Evolutionary conservation across 306 rosid genomes (phyloP), one percentile per base, ranked within the genome.

Genomic region (Hylodesmum podocarpum): DNA sequence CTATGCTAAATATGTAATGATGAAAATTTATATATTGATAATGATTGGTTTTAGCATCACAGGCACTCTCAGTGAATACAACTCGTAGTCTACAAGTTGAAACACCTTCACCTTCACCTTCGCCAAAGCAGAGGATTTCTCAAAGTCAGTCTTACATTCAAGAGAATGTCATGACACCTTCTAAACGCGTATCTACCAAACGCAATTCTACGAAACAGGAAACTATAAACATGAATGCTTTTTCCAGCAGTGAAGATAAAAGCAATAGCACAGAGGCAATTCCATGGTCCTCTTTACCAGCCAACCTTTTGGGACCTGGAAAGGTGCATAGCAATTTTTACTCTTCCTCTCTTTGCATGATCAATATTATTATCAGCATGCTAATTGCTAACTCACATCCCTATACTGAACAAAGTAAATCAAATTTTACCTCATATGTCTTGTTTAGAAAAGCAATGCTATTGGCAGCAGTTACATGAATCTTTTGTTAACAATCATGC

Each of bases 231-330:
- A 4, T 64, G 70, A 64, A 64, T 64, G n/a, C 37, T 11, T 9
- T 64, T 29, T 39, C 47, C 9, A 36, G 49, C 49, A 64, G 31
- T 36, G 70, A 64, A 37, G 70, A 64, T 12, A 64, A 64, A 64
- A 36, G 70, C 29, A 36, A 22, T 11, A 64, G 49, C 49, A 64
- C 31, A 36, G 70, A 37, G 10, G 19, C 70, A 36, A 64, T 64
- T 64, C 44, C 49, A 37, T 64, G 70, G 49, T 64, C 70, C 70
- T 36, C 70, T 64, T 21, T 64, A 73, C 93, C 97, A 33, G 55
- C 84, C 41, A 78, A 78, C 46, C 90, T 91, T 82, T 65, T 82
- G 44, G 86, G 86, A 81, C 86, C 87, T 15, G 93, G 91, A 58
- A 86, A 87, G 91, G 97, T 89, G 70, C 51, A 49, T 15, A 73